phyloP scores from a whole-genome alignment of 2,329 filamentous ascomycete genomes.

The Xylaria digitata region DNA sequence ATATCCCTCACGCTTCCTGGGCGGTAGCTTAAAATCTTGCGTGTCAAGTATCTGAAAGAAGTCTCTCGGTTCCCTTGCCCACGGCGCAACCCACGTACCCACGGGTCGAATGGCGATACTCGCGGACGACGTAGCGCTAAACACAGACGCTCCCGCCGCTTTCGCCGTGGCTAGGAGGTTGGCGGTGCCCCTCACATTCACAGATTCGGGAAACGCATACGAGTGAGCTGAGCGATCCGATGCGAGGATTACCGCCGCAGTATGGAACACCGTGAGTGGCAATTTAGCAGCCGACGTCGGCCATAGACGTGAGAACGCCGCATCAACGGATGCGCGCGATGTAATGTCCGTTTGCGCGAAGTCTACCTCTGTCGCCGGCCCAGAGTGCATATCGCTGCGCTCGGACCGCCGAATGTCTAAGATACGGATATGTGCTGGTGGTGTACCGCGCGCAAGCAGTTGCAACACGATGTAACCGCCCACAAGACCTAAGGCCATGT shows the following conservation, averaged over 20 bases:
- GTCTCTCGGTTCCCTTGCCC: conserved; percentile 54
- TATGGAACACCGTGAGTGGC: conserved; percentile 68
- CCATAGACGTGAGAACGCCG: conserved; percentile 63
- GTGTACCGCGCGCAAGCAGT: conserved; percentile 64
- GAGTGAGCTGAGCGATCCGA: conserved; percentile 59
- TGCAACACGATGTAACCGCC: conserved; percentile 66
- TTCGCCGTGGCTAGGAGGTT: conserved; percentile 62
- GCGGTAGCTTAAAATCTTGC: conserved; percentile 55
- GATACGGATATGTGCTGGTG: conserved; percentile 63
- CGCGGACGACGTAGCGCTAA: conserved; percentile 65
- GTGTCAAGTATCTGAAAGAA: conserved; percentile 60
- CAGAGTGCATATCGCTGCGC: conserved; percentile 55
- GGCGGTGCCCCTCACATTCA: conserved; percentile 63
- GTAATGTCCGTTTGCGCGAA: conserved; percentile 64
- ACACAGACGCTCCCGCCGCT: conserved; percentile 59
- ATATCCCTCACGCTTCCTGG: conserved; percentile 57
- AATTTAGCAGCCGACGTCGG: conserved; percentile 51
- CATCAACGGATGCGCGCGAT: conserved; percentile 55
- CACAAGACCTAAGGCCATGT: conserved; percentile 59
- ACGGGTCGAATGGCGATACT: conserved; percentile 58
- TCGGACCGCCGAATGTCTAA: conserved; percentile 61
- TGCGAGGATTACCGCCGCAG: conserved; percentile 64
- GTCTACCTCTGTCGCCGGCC: conserved; percentile 52
- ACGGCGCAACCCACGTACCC: conserved; percentile 47
- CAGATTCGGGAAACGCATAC: conserved; percentile 58